Conservation (phyloP, 495 filamentous ascomycete genomes). For the Xylaria sp. region DNA sequence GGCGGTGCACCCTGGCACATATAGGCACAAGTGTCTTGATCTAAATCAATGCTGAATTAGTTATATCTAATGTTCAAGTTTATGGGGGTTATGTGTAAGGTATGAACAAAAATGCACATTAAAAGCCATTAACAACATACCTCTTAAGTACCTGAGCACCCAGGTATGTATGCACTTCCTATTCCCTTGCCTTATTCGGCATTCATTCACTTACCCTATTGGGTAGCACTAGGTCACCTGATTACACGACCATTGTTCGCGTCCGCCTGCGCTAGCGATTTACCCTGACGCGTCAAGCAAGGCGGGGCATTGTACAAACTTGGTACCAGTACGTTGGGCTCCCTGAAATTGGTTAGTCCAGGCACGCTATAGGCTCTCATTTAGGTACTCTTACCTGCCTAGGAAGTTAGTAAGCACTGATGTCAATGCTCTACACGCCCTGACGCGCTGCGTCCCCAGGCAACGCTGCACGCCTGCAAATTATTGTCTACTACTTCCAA, state of each 20-base stretch:
- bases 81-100: not conserved
- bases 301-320: conserved; percentile 2
- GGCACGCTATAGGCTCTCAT: not conserved
- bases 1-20: not conserved
- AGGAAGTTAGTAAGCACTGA: conserved; percentile 3
- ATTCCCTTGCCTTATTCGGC: not conserved
- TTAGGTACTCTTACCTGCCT: conserved; percentile 10
- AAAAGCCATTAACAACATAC: not conserved
- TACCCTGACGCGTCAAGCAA: conserved; percentile 17
- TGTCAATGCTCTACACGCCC: conserved; percentile 11
- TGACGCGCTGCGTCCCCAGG: conserved; percentile 20
- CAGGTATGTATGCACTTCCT: not conserved
- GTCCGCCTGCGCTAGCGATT: conserved; percentile 12
- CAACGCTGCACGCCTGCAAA: conserved; percentile 17
- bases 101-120: not conserved
- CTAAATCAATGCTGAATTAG: not conserved
- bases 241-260: conserved; percentile 13
- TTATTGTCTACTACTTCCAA: not conserved
- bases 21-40: not conserved
- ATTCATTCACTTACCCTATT: not conserved
- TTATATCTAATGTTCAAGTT: not conserved
- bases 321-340: not conserved
- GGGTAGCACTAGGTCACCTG: conserved; percentile 15
- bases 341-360: conserved; percentile 2
- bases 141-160: too few relatives aligned